These are phyloP conservation scores for Sutorius australiensis DNA, from an alignment of 768 basidiomycete species.

Conservation along the genomic window DNA sequence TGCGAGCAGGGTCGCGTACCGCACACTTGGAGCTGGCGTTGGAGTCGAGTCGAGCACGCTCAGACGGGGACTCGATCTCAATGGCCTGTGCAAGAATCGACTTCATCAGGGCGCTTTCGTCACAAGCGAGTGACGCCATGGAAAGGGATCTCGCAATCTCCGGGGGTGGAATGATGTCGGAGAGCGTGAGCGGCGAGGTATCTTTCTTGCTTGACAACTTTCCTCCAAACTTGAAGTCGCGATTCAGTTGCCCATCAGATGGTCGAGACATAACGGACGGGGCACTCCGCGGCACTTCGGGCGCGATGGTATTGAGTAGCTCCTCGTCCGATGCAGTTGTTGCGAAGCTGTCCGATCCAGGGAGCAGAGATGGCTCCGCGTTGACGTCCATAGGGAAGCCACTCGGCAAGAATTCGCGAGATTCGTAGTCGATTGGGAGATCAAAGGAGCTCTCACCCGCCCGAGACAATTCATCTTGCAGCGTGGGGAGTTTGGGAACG, in stretches of 20 bases:
- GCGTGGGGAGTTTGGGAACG: slow-evolving; percentile 46
- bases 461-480: slow-evolving; percentile 27
- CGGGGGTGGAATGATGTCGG: slow-evolving; percentile 72
- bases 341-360: slow-evolving; percentile 34
- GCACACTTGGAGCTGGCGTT: slow-evolving; percentile 40
- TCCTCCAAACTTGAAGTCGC: slow-evolving; percentile 74
- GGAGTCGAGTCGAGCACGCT: slow-evolving; percentile 40
- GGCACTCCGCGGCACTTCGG: slow-evolving; percentile 19
- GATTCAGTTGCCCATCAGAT: slow-evolving; percentile 66
- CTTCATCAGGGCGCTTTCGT: slow-evolving; percentile 51
- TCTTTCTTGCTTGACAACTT: slow-evolving; percentile 12
- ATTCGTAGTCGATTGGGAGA: slow-evolving; percentile 14
- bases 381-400: slow-evolving; percentile 26
- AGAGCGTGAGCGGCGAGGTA: slow-evolving; percentile 45
- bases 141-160: slow-evolving; percentile 50
- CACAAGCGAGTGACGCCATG: slow-evolving; percentile 39
- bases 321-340: slow-evolving; percentile 35
- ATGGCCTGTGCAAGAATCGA: slow-evolving; percentile 52
- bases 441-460: slow-evolving; percentile 22
- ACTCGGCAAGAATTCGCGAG: slow-evolving; percentile 12
- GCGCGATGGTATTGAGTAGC: slow-evolving; percentile 12
- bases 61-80: slow-evolving; percentile 32
- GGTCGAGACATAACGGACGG: slow-evolving; percentile 40
- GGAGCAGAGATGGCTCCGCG: slow-evolving; percentile 36
- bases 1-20: slow-evolving; percentile 20